Percentiles rank a stretch among this genome's conserved stretches.
Conservation (phyloP, 2,329 filamentous ascomycete species). For the Eutypa lata region DNA sequence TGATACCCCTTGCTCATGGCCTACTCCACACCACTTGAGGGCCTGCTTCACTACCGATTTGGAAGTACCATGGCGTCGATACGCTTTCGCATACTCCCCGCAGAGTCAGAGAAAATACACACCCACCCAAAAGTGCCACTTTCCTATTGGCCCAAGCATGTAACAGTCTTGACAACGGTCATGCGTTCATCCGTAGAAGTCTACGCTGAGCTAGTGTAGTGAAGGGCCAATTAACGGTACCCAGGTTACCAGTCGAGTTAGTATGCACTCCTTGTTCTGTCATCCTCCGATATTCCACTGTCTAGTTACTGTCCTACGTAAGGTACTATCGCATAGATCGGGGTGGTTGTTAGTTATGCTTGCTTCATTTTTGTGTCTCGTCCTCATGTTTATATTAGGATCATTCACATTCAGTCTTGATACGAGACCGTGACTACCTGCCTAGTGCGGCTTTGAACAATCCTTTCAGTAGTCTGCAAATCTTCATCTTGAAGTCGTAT, state of each 20-base stretch:
- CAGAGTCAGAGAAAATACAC: constrained; percentile 28
- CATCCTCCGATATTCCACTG: constrained; percentile 25
- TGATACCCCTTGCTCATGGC: constrained; percentile 27
- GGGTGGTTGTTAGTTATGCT: constrained; percentile 7
- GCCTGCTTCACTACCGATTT: constrained; percentile 30
- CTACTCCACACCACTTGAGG: constrained; percentile 25
- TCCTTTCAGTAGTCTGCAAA: not conserved
- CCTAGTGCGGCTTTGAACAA: not conserved
- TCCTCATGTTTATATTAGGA: not conserved
- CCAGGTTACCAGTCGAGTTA: constrained; percentile 39
- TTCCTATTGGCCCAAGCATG: constrained; percentile 37
- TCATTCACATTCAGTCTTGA: not conserved
- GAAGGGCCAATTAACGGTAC: constrained; percentile 40
- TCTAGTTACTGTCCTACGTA: constrained; percentile 25
- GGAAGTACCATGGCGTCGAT: constrained; percentile 27
- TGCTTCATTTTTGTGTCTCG: constrained; percentile 6
- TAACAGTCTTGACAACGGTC: constrained; percentile 44
- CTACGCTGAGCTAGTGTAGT: constrained; percentile 42
- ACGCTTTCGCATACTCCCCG: constrained; percentile 25
- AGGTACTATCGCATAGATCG: constrained; percentile 9
- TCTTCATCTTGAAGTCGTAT: not conserved
- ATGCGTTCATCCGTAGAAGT: constrained; percentile 49
- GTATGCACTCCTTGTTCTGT: constrained; percentile 31
- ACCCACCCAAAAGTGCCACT: constrained; percentile 24
- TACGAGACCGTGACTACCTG: not conserved